Base-by-base conservation (phyloP, 768 basidiomycete species). In the Lentinula lateritia region DNA sequence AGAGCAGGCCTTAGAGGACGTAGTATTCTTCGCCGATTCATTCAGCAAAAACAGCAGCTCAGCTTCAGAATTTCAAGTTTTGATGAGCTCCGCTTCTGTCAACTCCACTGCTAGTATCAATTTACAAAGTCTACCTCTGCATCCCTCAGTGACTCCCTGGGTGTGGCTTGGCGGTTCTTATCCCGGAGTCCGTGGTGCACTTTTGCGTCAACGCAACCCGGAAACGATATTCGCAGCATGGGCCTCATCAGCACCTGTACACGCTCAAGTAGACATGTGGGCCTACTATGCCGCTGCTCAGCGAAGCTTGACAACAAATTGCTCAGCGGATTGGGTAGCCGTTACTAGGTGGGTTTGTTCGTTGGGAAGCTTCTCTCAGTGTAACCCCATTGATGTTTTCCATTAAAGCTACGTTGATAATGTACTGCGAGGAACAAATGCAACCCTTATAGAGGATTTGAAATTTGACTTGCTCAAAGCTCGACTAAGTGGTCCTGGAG, bases 301-400 rank as follows among this genome's bases (percentile, higher is more conserved):
- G 61, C 74, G 80, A 35, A 80, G 78, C 61, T 69, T 81, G 20
- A 79, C 79, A 0, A 71, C 79, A 16, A 82, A 82, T 64, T 82
- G 80, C 62, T 81, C 79, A 5, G 78, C 79, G 1, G 81, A 82
- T 71, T 82, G 80, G 80, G 76, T 79, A 54, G 76, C 77, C 3
- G 77, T 81, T 9, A 81, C 80, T 35, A 68, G 68, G 67, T 72
- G 59, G 18, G 67, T 65, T 56, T 13, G 5, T 48, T 48, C 20
- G 8, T 20, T 3, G 28, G 28, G 28, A 28, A 3, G 28, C 28
- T 28, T 28, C 28, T 28, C 20, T 23, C 7, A 48, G 6, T 6
- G 43, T 16, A 15, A 2, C n/a, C 1, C 43, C 20, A 56, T 5
- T 5, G 39, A 34, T n/a, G 12, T n/a, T 20, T 34, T 34, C 18